Evolutionary conservation across 805 yeast genomes (phyloP), one percentile per base, ranked within the genome.

Genomic region (Vanderwaltozyma verrucispora): DNA sequence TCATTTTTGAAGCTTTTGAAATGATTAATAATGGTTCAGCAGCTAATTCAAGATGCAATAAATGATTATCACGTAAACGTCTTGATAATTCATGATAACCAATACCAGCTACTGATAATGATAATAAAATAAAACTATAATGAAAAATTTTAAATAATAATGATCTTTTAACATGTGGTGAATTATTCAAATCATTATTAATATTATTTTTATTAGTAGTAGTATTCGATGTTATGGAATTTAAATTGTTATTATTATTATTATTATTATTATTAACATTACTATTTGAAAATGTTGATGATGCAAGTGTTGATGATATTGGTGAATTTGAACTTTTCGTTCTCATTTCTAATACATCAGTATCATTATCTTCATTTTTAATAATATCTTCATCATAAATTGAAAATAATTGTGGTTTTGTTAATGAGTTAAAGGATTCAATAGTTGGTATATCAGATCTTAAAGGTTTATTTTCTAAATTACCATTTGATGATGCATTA

Each of bases 31-130:
- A 62, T 36, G 71, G 75, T 49, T 61, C 62, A 31, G 64, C 60
- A 14, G 71, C 59, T 39, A 68, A 48, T 29, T 61, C 54, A 11
- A 63, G 60, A 14, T 62, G 68, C 29, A 64, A 60, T 33, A 65
- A 63, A 45, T 72, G 77, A 37, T 68, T 68, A 45, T 62, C 71
- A 49, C 75, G 75, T 40, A 76, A 62, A 45, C 74, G 72, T 40
- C 63, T 67, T 10, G 76, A 67, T 28, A 77, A 55, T 42, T 64
- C 72, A 49, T 75, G 71, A 53, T 74, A 76, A 7, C 71, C 47
- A 35, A 67, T 69, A 10, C 84, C 82, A 23, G 70, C 63, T 3
- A 60, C 37, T 3, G 73, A 64, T 20, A 69, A 47, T 7, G 57
- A 38, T 1, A 41, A 15, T n/a, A 54, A 24, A 11, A 53, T 47